phyloP scores from a whole-genome alignment of 371 early-diverging fungal species.

The Nematocida parisii region DNA sequence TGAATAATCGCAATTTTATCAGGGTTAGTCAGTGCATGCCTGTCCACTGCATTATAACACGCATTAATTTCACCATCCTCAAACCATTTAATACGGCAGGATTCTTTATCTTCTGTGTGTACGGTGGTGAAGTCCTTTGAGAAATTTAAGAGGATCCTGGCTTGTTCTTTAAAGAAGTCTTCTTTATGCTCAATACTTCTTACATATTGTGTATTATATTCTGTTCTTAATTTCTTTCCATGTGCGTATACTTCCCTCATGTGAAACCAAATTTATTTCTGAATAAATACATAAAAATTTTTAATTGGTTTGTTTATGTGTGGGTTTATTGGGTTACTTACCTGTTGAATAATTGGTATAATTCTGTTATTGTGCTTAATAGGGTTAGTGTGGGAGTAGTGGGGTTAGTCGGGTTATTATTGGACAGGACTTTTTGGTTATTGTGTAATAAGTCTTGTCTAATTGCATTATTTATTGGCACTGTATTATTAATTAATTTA shows the following conservation, averaged over 20 bases:
- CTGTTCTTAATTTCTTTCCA: slow-evolving; percentile 31
- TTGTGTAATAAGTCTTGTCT: no score
- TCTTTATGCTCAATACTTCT: slow-evolving; percentile 59
- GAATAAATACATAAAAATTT: slow-evolving; percentile 43
- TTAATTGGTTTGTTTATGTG: slow-evolving; percentile 25
- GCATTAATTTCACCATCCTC: slow-evolving; percentile 84
- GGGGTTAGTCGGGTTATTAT: no score
- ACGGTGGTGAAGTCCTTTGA: slow-evolving; percentile 32
- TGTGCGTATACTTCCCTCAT: slow-evolving; percentile 42
- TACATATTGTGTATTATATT: slow-evolving; percentile 58
- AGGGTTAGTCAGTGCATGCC: slow-evolving; percentile 74
- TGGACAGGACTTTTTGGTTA: no score
- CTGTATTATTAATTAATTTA: no score
- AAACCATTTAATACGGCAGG: slow-evolving; percentile 79
- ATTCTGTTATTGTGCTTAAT: slow-evolving; percentile 2
- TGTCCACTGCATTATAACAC: slow-evolving; percentile 89
- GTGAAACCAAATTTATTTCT: background rate
- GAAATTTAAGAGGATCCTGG: slow-evolving; percentile 24
- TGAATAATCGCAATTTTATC: slow-evolving; percentile 79
- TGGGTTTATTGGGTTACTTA: slow-evolving; percentile 1
- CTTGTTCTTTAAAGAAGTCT: slow-evolving; percentile 46
- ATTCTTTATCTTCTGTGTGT: background rate
- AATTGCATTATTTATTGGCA: no score
- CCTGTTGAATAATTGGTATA: slow-evolving; percentile 54
- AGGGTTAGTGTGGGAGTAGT: background rate